Base-by-base conservation (phyloP, 2,329 filamentous ascomycete species). In the Ophiocordyceps polyrhachis-furcata region DNA sequence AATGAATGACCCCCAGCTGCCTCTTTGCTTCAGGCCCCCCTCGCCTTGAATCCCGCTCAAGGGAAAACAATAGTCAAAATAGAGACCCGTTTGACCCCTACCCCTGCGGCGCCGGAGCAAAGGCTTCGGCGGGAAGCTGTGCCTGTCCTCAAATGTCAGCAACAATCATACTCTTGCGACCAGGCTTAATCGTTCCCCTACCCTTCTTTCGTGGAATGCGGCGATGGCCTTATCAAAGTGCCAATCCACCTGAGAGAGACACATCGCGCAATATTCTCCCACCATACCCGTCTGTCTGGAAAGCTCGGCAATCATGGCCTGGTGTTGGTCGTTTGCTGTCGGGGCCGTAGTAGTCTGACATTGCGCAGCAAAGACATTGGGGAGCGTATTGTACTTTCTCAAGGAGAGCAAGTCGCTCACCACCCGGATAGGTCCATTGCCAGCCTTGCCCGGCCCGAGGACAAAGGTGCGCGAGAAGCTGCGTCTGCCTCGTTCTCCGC, bases 401-500 rank as follows among this genome's bases (percentile, higher is more conserved):
- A 93, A 64, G 14, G 76, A 77, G 37, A 93, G 68, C 64, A 87
- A 76, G 59, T 94, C 87, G 58, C 76, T 88, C 50, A 88, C 70
- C 35, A 94, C 81, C 42, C 85, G 74, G 45, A 93, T 74, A 1
- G 66, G 72, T 17, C 76, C 74, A 41, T 70, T 67, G 5, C 76
- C 70, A 0, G 76, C 74, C 31, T 70, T 71, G 29, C 83, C 84
- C 1, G 86, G 85, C 0, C 84, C 84, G 17, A 93, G 69, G 38
- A 88, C 66, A 56, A 93, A 86, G 0, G 76, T 82, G 43, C 87
- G 78, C 45, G 87, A 85, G 60, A 93, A 93, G 58, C 81, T 86
- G 48, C 86, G 79, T 52, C 79, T 75, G 35, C 76, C 69, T 40
- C 71, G 72, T 41, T 73, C 69, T 42, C 70, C 66, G 20, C 69